A percentile compares a stretch with the other conserved stretches of the same genome.
These are phyloP conservation scores for Zygotorulaspora mrakii DNA, from an alignment of 1,139 yeast species.

Conservation along the genomic window DNA sequence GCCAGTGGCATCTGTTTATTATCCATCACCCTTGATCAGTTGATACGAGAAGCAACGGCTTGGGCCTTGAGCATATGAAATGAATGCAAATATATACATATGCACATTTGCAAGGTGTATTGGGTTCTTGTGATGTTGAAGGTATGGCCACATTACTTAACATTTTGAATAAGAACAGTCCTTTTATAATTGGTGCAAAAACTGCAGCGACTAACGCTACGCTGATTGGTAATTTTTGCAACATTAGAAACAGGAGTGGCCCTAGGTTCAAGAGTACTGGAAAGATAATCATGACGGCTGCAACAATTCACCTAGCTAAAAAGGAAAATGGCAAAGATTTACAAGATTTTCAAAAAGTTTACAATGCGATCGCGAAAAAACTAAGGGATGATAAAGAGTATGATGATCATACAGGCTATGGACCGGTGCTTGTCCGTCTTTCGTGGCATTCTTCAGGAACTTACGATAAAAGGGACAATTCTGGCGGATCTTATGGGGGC, in stretches of 20 bases:
- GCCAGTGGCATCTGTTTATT: too few relatives aligned
- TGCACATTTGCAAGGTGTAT: too few relatives aligned
- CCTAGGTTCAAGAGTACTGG: slow-evolving; percentile 2
- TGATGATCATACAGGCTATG: slow-evolving; percentile 71
- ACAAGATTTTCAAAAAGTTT: slow-evolving; percentile 68
- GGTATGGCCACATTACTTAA: background rate
- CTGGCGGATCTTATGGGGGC: slow-evolving; percentile 84
- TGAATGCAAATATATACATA: too few relatives aligned
- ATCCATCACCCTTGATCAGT: too few relatives aligned
- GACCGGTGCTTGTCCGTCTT: slow-evolving; percentile 61
- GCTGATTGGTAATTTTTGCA: background rate
- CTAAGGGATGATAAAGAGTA: slow-evolving; percentile 72
- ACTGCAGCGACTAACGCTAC: background rate
- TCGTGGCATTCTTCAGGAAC: slow-evolving; percentile 81
- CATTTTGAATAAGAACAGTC: background rate
- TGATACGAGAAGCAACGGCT: too few relatives aligned
- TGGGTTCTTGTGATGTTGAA: too few relatives aligned
- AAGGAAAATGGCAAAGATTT: slow-evolving; percentile 21
- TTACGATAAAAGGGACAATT: slow-evolving; percentile 50
- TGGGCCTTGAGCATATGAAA: too few relatives aligned
- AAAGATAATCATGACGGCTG: slow-evolving; percentile 13
- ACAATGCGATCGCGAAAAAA: slow-evolving; percentile 73
- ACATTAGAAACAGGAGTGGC: background rate
- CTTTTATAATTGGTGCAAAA: background rate
- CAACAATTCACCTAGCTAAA: slow-evolving; percentile 26